These are phyloP conservation scores for Nicotiana paniculata DNA, from an alignment of 257 asterid species.

Conservation along the genomic window DNA sequence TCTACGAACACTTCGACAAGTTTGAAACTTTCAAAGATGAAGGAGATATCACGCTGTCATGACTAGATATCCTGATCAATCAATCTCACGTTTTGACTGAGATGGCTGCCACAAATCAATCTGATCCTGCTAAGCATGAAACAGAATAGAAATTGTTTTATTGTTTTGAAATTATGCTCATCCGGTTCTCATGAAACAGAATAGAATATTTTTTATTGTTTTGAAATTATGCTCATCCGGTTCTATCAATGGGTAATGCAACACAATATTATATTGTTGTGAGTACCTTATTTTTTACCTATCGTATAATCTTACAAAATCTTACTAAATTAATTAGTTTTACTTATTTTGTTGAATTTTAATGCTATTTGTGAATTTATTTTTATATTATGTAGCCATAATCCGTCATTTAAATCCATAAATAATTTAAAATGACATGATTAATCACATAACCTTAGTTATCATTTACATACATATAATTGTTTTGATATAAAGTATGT, in stretches of 20 bases:
- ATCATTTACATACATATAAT: too few relatives aligned
- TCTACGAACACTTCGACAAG: background rate
- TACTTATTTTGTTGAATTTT: too few relatives aligned
- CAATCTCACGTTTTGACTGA: background rate
- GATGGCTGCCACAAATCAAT: background rate
- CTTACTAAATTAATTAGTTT: too few relatives aligned
- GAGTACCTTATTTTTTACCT: too few relatives aligned
- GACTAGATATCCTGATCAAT: background rate
- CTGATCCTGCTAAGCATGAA: constrained; percentile 1
- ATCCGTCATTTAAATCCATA: too few relatives aligned
- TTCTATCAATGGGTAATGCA: background rate
- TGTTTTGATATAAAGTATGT: too few relatives aligned
- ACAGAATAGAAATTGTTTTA: background rate
- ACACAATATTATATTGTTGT: background rate
- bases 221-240: background rate
- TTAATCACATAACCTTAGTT: too few relatives aligned
- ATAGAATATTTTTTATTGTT: background rate
- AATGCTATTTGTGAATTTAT: too few relatives aligned
- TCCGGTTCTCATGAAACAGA: background rate
- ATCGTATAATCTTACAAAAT: too few relatives aligned
- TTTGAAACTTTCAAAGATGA: background rate
- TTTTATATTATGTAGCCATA: too few relatives aligned
- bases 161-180: background rate
- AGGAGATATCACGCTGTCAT: background rate
- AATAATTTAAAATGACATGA: too few relatives aligned